Conservation (phyloP, 495 filamentous ascomycete species). For the Aspergillus sparsus region DNA sequence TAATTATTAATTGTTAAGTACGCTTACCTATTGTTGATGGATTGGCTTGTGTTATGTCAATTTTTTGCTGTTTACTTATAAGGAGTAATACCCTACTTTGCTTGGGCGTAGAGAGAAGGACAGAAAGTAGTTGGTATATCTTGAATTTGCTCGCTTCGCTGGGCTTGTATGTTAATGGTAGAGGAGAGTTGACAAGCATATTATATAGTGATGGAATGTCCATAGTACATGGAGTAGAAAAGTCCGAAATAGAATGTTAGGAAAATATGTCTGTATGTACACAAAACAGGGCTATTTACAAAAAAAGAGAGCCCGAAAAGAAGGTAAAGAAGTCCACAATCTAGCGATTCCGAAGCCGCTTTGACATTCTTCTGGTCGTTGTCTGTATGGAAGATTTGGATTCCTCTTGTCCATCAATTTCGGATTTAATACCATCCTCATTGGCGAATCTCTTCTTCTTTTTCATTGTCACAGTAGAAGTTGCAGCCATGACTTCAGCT, state of each 20-base stretch:
- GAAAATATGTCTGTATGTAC: not conserved
- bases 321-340: not conserved
- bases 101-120: no score
- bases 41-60: no score
- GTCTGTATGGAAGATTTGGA: constrained; percentile 32
- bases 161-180: no score
- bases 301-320: not conserved
- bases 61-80: no score
- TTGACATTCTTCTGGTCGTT: constrained; percentile 41
- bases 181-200: no score
- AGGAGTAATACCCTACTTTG: no score
- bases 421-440: constrained; percentile 26
- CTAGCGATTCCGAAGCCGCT: constrained; percentile 35
- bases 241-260: not conserved
- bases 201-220: no score
- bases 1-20: no score
- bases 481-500: constrained; percentile 21
- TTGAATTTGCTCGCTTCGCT: no score
- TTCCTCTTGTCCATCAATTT: constrained; percentile 27
- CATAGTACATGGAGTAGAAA: no score
- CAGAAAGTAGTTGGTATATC: no score
- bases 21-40: no score
- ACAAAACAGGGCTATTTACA: not conserved
- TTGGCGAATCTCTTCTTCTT: constrained; percentile 34
- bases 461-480: constrained; percentile 29